Conservation (phyloP, 2,329 filamentous ascomycete species). For the Aspergillus texensis region DNA sequence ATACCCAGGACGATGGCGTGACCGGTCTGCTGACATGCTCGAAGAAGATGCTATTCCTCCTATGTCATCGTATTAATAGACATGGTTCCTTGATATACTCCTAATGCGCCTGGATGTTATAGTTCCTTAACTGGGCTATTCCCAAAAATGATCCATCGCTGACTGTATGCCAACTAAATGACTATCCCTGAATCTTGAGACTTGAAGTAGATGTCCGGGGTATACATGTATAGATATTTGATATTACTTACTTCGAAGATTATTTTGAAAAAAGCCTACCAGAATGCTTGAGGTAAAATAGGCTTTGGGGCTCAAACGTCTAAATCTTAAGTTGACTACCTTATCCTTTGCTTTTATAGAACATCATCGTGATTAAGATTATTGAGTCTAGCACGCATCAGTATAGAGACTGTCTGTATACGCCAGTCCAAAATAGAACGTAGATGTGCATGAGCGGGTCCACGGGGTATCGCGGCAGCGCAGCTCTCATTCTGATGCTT, state of each 20-base stretch:
- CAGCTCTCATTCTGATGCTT: neutral
- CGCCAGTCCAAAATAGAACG: neutral
- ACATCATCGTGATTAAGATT: no score
- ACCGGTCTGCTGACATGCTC: neutral
- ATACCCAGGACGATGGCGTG: neutral
- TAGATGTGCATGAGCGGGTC: neutral
- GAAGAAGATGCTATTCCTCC: no score
- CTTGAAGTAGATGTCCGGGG: accelerated
- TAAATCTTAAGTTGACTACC: no score
- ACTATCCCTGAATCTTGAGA: no score
- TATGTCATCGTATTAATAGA: no score
- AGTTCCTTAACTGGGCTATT: no score
- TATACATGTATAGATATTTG: neutral
- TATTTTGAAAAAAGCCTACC: neutral
- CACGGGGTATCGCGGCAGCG: neutral
- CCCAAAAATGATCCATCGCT: no score
- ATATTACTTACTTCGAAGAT: neutral
- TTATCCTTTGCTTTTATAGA: no score
- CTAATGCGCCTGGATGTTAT: no score
- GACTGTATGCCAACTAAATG: no score
- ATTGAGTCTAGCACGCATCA: neutral
- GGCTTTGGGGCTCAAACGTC: no score
- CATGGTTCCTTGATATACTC: no score
- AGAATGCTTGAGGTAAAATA: neutral
- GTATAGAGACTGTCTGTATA: neutral